These are phyloP conservation scores for Pythium oligandrum DNA, from an alignment of 352 stramenopile species.

Conservation along the genomic window DNA sequence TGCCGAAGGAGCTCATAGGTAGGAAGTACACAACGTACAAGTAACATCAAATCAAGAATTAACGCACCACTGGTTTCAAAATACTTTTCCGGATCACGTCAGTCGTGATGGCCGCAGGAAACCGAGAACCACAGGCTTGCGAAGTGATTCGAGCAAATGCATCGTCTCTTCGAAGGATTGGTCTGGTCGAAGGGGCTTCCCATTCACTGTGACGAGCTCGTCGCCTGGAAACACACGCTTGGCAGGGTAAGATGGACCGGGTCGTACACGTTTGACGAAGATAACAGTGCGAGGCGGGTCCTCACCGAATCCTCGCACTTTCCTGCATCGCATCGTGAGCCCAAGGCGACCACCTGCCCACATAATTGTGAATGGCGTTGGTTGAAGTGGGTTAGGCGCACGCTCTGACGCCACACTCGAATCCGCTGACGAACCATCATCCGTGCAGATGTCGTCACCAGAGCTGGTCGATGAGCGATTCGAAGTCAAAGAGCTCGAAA, in stretches of 20 bases:
- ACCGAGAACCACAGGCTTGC: constrained; percentile 30
- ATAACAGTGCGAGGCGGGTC: constrained; percentile 24
- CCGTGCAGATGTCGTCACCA: not conserved
- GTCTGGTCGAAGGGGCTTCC: constrained; percentile 20
- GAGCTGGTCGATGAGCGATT: not conserved
- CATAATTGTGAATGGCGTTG: constrained; percentile 31
- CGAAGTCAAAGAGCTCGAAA: not conserved
- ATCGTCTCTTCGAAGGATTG: constrained; percentile 35
- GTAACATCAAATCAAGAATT: too few relatives aligned
- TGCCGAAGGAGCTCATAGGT: too few relatives aligned
- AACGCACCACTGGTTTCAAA: too few relatives aligned
- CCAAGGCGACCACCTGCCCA: constrained; percentile 35
- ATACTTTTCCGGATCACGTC: too few relatives aligned
- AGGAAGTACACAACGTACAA: too few relatives aligned
- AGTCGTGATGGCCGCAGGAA: constrained; percentile 20
- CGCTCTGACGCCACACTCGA: constrained; percentile 8
- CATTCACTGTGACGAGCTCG: constrained; percentile 34
- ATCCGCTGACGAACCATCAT: constrained; percentile 1
- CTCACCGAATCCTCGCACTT: constrained; percentile 20
- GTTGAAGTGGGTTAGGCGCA: not conserved
- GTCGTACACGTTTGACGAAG: constrained; percentile 35
- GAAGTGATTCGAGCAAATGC: constrained; percentile 21
- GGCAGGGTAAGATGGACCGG: constrained; percentile 26
- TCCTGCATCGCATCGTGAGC: constrained; percentile 10
- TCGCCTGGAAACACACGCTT: constrained; percentile 35